These are phyloP conservation scores for Tolypocladium album DNA, from an alignment of 2,329 filamentous ascomycete species.

Conservation along the genomic window DNA sequence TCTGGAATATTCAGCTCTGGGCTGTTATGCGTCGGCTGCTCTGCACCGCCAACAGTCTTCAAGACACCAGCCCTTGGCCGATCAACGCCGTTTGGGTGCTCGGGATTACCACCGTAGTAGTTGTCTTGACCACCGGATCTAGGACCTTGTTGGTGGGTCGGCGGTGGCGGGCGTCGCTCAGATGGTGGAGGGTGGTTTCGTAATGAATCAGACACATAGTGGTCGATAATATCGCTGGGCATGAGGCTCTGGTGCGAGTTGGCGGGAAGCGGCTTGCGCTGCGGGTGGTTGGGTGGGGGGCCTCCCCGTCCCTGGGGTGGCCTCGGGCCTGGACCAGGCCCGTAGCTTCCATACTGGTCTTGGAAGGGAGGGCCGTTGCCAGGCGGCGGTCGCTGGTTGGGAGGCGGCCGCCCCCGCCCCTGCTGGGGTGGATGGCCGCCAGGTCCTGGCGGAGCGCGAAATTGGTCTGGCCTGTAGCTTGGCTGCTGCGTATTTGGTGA, in stretches of 20 bases:
- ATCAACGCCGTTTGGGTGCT: constrained; percentile 42
- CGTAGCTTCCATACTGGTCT: constrained; percentile 9
- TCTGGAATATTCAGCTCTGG: constrained; percentile 50
- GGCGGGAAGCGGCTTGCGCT: constrained; percentile 19
- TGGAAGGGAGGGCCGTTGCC: constrained; percentile 6
- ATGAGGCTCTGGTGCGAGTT: constrained; percentile 17
- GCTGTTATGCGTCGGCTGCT: constrained; percentile 13
- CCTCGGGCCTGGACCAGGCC: constrained; percentile 15
- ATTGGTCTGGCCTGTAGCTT: constrained; percentile 15
- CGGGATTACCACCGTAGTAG: constrained; percentile 49
- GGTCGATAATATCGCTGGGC: constrained; percentile 27
- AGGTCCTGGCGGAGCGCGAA: constrained; percentile 1
- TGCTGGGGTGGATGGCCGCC: constrained; percentile 10
- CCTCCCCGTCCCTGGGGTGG: constrained; percentile 13
- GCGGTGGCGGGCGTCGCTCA: constrained; percentile 5
- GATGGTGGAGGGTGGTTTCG: constrained; percentile 7
- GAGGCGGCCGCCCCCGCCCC: constrained; percentile 11
- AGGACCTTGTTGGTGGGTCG: constrained; percentile 12
- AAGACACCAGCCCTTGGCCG: constrained; percentile 68
- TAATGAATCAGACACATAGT: constrained; percentile 19
- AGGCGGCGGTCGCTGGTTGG: constrained; percentile 8
- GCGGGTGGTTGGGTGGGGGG: constrained; percentile 9
- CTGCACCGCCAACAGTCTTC: constrained; percentile 59
- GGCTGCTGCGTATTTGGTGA: constrained; percentile 17
- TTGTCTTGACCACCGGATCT: constrained; percentile 26